Percentiles rank a stretch among this genome's conserved stretches.
Conservation (phyloP, 306 rosid species). For the Medicago arabica region DNA sequence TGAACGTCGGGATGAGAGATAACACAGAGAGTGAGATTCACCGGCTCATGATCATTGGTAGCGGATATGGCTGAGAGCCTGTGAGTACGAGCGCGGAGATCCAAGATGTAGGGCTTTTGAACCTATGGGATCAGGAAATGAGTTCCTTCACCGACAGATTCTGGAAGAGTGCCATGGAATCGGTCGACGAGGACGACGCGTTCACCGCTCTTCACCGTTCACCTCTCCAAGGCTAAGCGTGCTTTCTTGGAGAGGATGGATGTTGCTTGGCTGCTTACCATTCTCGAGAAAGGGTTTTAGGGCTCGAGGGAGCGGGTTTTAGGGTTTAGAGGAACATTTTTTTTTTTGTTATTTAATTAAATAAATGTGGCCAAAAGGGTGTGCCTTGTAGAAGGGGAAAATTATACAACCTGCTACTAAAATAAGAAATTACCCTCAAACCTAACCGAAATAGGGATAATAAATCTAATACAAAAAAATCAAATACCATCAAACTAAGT, state of each 20-base stretch:
- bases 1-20: conserved; percentile 79
- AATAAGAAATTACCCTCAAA: too few relatives aligned
- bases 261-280: conserved; percentile 76
- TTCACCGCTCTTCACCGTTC: too few relatives aligned
- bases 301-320: too few relatives aligned
- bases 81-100: conserved; percentile 84
- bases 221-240: conserved; percentile 74
- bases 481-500: too few relatives aligned
- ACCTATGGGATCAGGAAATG: conserved; percentile 95
- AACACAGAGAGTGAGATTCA: conserved; percentile 78
- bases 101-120: conserved; percentile 91
- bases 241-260: conserved; percentile 68
- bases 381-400: too few relatives aligned
- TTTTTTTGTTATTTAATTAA: too few relatives aligned
- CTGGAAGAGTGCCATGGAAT: conserved; percentile 78
- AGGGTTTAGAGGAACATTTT: too few relatives aligned
- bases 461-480: too few relatives aligned
- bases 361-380: too few relatives aligned
- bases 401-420: too few relatives aligned
- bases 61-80: conserved; percentile 86
- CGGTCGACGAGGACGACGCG: conserved; percentile 90
- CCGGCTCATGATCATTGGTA: conserved; percentile 91
- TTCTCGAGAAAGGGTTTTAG: conserved; percentile 1
- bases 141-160: conserved; percentile 70
- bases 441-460: too few relatives aligned